A percentile compares a stretch with the other conserved stretches of the same genome.
Conservation (phyloP, 768 basidiomycete species). For the Lactarius psammicola region DNA sequence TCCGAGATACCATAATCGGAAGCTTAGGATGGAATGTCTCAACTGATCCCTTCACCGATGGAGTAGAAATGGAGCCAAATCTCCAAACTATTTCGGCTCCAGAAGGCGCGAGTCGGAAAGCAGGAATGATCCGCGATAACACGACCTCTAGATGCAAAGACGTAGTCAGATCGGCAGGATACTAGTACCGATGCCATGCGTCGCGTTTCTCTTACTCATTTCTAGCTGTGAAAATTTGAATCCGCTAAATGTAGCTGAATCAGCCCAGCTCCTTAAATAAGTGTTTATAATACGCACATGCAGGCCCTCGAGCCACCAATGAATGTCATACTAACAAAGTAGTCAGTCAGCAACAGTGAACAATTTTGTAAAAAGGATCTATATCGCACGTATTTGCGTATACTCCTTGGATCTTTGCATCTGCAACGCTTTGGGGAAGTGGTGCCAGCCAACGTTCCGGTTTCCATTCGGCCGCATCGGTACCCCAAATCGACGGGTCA, state of each 20-base stretch:
- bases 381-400: constrained; percentile 35
- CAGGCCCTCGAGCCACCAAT: constrained; percentile 10
- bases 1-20: too few species aligned
- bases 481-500: constrained; percentile 39
- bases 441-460: constrained; percentile 44
- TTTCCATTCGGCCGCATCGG: constrained; percentile 43
- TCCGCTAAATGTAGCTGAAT: neutral
- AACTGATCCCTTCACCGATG: too few species aligned
- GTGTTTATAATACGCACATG: constrained; percentile 5
- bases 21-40: too few species aligned
- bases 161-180: neutral
- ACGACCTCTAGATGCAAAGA: neutral
- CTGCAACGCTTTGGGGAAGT: constrained; percentile 29
- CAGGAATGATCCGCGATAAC: neutral
- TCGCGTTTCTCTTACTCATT: constrained; percentile 1
- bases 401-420: constrained; percentile 37
- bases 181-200: too few species aligned
- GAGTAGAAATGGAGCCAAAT: too few species aligned
- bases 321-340: constrained; percentile 6
- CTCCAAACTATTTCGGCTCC: too few species aligned
- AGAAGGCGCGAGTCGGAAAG: too few species aligned
- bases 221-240: constrained; percentile 14
- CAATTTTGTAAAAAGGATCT: neutral
- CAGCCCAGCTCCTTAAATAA: neutral
- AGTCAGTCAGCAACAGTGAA: neutral